Percentiles rank a stretch among this genome's conserved stretches.
These are phyloP conservation scores for Astragalus glycyphyllos DNA, from an alignment of 306 rosid species.

Conservation along the genomic window DNA sequence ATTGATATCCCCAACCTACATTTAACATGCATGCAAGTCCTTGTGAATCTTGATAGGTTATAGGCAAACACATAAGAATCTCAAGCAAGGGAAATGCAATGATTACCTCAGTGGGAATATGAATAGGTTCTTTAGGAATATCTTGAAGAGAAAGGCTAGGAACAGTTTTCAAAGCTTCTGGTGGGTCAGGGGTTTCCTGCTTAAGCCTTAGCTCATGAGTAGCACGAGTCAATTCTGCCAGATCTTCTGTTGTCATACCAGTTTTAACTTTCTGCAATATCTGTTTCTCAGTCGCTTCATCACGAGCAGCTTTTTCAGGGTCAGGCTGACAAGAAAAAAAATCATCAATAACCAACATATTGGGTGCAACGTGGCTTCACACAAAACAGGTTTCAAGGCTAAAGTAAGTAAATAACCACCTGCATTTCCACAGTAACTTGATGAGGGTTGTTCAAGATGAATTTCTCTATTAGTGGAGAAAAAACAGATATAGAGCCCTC, in stretches of 20 bases:
- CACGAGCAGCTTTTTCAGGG: slow-evolving; percentile 85
- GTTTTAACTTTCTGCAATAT: slow-evolving; percentile 74
- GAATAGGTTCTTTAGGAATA: slow-evolving; percentile 92
- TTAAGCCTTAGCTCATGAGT: slow-evolving; percentile 82
- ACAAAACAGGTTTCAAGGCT: slow-evolving; percentile 7
- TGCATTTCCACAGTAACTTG: slow-evolving; percentile 94
- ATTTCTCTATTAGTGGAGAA: slow-evolving; percentile 88
- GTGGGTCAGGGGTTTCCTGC: slow-evolving; percentile 98
- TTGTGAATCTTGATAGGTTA: slow-evolving; percentile 29
- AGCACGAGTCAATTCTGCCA: slow-evolving; percentile 84
- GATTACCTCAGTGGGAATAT: slow-evolving; percentile 78
- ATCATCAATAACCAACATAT: slow-evolving; percentile 37
- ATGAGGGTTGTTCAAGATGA: slow-evolving; percentile 84
- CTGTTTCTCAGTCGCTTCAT: slow-evolving; percentile 83
- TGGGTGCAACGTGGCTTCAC: slow-evolving; percentile 31
- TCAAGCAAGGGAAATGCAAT: slow-evolving; percentile 31
- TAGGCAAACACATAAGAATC: slow-evolving; percentile 29
- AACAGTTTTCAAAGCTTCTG: slow-evolving; percentile 92
- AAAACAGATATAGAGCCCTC: slow-evolving; percentile 92
- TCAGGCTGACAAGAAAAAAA: slow-evolving; percentile 74
- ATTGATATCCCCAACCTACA: slow-evolving; percentile 79
- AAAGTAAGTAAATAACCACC: slow-evolving; percentile 54
- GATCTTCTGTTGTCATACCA: slow-evolving; percentile 89
- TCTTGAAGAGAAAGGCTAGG: slow-evolving; percentile 91
- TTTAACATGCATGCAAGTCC: slow-evolving; percentile 40